Conservation (phyloP, 2,329 filamentous ascomycete species). For the Pseudocercospora fuligena region DNA sequence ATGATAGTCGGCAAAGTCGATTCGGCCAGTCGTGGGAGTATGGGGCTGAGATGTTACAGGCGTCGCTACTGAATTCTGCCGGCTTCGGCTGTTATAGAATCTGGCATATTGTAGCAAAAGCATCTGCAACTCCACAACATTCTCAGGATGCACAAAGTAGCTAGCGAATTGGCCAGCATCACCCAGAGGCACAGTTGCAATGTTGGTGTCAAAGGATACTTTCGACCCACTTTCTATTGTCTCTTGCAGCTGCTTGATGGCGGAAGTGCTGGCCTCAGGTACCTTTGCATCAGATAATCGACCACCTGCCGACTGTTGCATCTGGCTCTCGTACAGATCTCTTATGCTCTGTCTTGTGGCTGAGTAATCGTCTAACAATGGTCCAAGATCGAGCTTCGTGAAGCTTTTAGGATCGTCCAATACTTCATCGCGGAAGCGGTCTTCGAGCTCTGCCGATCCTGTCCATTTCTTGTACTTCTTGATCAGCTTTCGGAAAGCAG, state of each 20-base stretch:
- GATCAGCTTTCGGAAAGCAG: conserved; percentile 79
- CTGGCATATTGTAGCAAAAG: conserved; percentile 56
- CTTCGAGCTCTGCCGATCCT: conserved; percentile 67
- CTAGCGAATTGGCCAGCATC: conserved; percentile 51
- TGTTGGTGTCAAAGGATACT: conserved; percentile 55
- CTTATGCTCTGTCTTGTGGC: conserved; percentile 52
- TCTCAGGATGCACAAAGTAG: conserved; percentile 61
- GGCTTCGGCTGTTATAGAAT: conserved; percentile 41
- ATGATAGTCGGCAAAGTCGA: conserved; percentile 44
- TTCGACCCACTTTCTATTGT: conserved; percentile 47
- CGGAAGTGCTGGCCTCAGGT: conserved; percentile 24
- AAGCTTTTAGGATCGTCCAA: conserved; percentile 72
- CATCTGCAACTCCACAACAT: conserved; percentile 59
- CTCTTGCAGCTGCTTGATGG: conserved; percentile 45
- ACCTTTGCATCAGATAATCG: conserved; percentile 24
- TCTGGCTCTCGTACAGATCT: conserved; percentile 47
- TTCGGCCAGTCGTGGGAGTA: conserved; percentile 24
- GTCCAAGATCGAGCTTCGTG: conserved; percentile 67
- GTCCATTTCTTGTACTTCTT: conserved; percentile 94
- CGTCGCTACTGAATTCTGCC: conserved; percentile 34
- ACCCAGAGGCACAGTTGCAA: conserved; percentile 55
- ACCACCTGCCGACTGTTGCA: conserved; percentile 28
- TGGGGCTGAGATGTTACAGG: conserved; percentile 31
- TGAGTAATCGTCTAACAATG: conserved; percentile 55
- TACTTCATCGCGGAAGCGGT: conserved; percentile 70